phyloP scores from a whole-genome alignment of 2,329 filamentous ascomycete species.

The Aureobasidium melanogenum region DNA sequence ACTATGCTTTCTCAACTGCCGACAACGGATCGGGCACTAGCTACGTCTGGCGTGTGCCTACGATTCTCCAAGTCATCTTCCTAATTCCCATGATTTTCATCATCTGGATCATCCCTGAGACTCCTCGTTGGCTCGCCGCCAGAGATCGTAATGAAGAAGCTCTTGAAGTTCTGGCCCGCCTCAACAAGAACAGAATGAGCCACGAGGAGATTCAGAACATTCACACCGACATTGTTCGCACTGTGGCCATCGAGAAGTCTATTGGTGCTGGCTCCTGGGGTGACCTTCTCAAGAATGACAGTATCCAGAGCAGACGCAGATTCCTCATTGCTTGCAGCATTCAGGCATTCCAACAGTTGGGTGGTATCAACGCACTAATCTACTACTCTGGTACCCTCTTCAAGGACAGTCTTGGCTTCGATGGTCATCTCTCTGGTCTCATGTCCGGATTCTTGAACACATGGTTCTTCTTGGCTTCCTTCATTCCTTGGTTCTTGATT shows the following conservation, averaged over 20 bases:
- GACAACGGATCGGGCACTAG: conserved; percentile 17
- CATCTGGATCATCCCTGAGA: conserved; percentile 45
- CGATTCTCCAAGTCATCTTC: conserved; percentile 35
- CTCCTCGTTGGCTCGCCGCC: conserved; percentile 50
- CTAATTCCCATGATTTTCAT: conserved; percentile 31
- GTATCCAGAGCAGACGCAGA: conserved; percentile 20
- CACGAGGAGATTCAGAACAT: conserved; percentile 19
- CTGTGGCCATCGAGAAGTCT: conserved; percentile 18
- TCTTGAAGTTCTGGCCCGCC: conserved; percentile 43
- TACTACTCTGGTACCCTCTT: conserved; percentile 25
- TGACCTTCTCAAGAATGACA: conserved; percentile 23
- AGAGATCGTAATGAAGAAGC: conserved; percentile 50
- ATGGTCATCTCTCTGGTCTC: conserved; percentile 19
- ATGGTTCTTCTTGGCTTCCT: conserved; percentile 33
- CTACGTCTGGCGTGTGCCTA: conserved; percentile 34
- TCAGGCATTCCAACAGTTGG: conserved; percentile 23
- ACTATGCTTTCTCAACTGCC: conserved; percentile 32
- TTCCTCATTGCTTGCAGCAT: conserved; percentile 23
- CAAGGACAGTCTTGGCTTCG: conserved; percentile 20
- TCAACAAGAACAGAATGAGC: conserved; percentile 21
- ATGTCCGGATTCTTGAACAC: conserved; percentile 29
- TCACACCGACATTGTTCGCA: conserved; percentile 21
- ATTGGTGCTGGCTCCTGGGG: conserved; percentile 31
- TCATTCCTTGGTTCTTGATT: conserved; percentile 34
- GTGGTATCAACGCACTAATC: conserved; percentile 24